These are phyloP conservation scores for Nicotiana undulata DNA, from an alignment of 257 asterid species.

Conservation along the genomic window DNA sequence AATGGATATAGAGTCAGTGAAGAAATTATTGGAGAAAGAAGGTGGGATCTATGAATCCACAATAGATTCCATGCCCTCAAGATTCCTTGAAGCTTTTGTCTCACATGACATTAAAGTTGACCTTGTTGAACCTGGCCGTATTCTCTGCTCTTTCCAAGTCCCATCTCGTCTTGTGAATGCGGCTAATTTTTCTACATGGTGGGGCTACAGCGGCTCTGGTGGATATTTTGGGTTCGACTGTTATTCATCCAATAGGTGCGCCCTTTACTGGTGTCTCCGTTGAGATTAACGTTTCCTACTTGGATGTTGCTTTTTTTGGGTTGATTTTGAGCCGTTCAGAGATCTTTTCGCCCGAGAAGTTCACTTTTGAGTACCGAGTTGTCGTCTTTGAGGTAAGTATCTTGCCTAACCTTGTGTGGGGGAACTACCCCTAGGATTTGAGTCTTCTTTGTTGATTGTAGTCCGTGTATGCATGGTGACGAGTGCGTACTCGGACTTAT, in stretches of 20 bases:
- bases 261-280: conserved; percentile 57
- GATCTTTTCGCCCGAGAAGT: too few relatives aligned
- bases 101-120: conserved; percentile 57
- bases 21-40: conserved; percentile 44
- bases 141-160: conserved; percentile 58
- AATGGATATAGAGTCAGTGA: conserved; percentile 53
- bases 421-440: too few relatives aligned
- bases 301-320: conserved; percentile 52
- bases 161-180: conserved; percentile 67
- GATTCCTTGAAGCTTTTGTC: conserved; percentile 57
- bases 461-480: too few relatives aligned
- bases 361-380: too few relatives aligned
- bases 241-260: conserved; percentile 45
- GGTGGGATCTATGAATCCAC: conserved; percentile 31
- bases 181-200: conserved; percentile 61
- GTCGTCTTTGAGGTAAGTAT: too few relatives aligned
- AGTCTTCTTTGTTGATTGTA: too few relatives aligned
- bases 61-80: conserved; percentile 47
- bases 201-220: conserved; percentile 80
- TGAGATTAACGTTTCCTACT: conserved; percentile 63
- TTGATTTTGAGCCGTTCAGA: too few relatives aligned
- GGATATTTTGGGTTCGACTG: conserved; percentile 65
- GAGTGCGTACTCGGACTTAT: too few relatives aligned
- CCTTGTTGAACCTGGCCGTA: conserved; percentile 55
- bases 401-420: too few relatives aligned